A percentile compares a stretch with the other conserved stretches of the same genome.
Evolutionary conservation across 805 yeast species (phyloP).

Genomic region (Lipomyces kockii): DNA sequence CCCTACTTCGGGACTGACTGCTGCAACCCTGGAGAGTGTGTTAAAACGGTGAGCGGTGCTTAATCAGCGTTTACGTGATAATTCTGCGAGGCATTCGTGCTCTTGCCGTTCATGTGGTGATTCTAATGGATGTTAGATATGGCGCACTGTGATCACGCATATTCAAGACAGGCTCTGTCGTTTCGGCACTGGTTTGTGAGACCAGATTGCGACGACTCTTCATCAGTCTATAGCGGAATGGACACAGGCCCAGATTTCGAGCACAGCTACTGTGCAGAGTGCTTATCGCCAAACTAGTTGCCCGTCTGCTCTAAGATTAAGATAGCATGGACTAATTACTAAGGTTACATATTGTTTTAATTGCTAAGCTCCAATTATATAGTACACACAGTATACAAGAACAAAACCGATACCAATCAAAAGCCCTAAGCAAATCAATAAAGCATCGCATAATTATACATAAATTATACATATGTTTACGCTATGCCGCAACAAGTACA

Average conservation of each 20-base stretch:
- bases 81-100: neutral
- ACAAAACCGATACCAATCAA: neutral
- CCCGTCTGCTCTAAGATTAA: neutral
- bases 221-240: neutral
- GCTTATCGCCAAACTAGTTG: neutral
- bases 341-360: neutral
- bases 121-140: neutral
- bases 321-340: neutral
- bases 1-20: neutral
- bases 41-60: constrained; percentile 8
- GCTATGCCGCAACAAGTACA: neutral
- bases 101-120: neutral
- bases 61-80: neutral
- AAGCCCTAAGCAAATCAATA: neutral
- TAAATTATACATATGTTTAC: neutral
- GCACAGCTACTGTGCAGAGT: neutral
- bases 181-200: neutral
- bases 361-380: neutral
- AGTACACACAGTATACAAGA: neutral
- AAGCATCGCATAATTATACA: neutral
- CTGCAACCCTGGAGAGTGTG: constrained; percentile 6
- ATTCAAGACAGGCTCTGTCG: neutral
- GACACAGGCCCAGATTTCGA: neutral
- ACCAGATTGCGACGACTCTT: neutral
- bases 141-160: neutral